Conservation (phyloP, 495 filamentous ascomycete genomes). For the Penicillium goetzii region DNA sequence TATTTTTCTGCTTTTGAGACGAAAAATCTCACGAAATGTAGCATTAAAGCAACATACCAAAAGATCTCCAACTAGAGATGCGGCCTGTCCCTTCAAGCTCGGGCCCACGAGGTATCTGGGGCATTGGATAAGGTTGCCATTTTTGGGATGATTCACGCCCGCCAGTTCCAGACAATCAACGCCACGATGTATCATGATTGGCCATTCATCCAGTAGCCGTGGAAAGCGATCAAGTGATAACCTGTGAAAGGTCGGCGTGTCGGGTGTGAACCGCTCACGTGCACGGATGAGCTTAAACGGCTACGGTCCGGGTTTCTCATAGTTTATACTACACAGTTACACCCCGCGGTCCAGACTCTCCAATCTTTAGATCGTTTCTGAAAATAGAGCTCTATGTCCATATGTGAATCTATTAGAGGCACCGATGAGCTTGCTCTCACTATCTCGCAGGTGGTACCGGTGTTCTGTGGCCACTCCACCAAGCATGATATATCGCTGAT, state of each 20-base stretch:
- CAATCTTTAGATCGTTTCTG: background rate
- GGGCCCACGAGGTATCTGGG: conserved; percentile 9
- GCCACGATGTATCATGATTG: conserved; percentile 15
- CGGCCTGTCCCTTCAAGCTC: conserved; percentile 4
- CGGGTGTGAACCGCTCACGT: conserved; percentile 30
- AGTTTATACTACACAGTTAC: background rate
- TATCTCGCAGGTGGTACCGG: no score
- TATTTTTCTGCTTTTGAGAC: background rate
- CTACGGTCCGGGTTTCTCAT: conserved; percentile 3
- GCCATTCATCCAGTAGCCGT: background rate
- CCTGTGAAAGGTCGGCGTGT: background rate
- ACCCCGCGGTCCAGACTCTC: background rate
- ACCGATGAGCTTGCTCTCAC: background rate
- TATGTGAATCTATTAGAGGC: background rate
- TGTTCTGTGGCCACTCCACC: no score
- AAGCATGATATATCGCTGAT: no score
- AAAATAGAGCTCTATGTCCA: background rate
- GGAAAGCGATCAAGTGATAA: conserved; percentile 7
- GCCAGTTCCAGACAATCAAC: background rate
- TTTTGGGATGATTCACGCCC: conserved; percentile 11
- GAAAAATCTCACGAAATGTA: background rate
- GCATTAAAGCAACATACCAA: background rate
- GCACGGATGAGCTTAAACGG: conserved; percentile 24
- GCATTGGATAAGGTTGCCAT: conserved; percentile 23
- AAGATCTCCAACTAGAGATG: background rate